Percentiles rank a stretch among this genome's conserved stretches.
These are phyloP conservation scores for Pleurozium schreberi DNA, from an alignment of 225 moss, liverwort and hornwort genomes.

Conservation along the genomic window DNA sequence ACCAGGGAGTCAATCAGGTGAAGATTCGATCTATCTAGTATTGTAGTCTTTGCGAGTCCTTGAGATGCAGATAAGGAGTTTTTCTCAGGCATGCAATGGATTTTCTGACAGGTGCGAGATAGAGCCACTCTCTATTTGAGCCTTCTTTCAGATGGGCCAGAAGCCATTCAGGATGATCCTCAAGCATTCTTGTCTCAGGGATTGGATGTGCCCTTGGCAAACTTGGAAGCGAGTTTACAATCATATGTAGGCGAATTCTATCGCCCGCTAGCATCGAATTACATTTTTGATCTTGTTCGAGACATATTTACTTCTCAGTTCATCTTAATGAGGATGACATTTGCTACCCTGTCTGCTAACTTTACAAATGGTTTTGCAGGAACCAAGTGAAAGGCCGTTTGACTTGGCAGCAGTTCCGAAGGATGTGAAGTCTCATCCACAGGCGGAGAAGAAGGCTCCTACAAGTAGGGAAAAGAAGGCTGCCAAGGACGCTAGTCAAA, in stretches of 20 bases:
- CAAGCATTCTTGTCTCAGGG: conserved; percentile 47
- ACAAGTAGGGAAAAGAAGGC: conserved; percentile 60
- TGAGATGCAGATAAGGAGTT: neutral
- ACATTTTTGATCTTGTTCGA: neutral
- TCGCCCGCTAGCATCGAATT: neutral
- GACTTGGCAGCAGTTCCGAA: conserved; percentile 74
- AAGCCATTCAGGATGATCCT: conserved; percentile 21
- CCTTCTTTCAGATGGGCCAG: conserved; percentile 41
- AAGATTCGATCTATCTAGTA: neutral
- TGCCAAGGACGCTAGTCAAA: conserved; percentile 64
- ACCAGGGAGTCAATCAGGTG: neutral
- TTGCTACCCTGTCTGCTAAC: neutral
- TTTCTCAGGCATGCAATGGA: neutral
- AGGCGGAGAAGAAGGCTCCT: conserved; percentile 43
- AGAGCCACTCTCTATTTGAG: conserved; percentile 74
- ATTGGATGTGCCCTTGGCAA: conserved; percentile 60
- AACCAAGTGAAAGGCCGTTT: conserved; percentile 67
- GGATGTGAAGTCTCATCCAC: conserved; percentile 42
- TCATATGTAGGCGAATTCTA: conserved; percentile 38
- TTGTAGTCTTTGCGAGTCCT: neutral
- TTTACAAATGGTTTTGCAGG: conserved; percentile 32
- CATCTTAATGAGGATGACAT: neutral
- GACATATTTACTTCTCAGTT: neutral
- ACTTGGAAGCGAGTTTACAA: conserved; percentile 66
- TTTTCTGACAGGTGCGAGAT: conserved; percentile 56